phyloP scores from a whole-genome alignment of 2,329 filamentous ascomycete genomes.

The Hymenoscyphus repandus region DNA sequence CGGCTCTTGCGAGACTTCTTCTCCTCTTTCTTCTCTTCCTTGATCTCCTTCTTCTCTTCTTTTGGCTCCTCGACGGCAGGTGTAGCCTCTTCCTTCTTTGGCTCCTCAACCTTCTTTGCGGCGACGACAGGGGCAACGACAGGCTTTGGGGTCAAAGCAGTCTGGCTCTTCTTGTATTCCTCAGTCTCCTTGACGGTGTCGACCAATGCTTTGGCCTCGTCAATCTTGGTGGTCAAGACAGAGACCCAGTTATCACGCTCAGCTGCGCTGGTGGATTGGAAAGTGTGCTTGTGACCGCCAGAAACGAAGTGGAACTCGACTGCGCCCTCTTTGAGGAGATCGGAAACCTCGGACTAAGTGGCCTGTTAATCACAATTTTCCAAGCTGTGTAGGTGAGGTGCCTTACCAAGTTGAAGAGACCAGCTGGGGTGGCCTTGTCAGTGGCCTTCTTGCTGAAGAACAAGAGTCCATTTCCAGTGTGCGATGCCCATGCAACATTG shows the following conservation, averaged over 20 bases:
- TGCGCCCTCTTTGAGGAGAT: slow-evolving; percentile 67
- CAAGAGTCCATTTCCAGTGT: slow-evolving; percentile 92
- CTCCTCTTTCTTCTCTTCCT: slow-evolving; percentile 43
- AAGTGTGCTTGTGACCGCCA: slow-evolving; percentile 85
- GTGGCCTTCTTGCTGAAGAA: slow-evolving; percentile 74
- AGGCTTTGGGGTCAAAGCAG: slow-evolving; percentile 35
- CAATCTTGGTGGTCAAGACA: slow-evolving; percentile 74
- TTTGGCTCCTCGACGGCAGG: slow-evolving; percentile 32
- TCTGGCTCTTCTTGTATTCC: slow-evolving; percentile 66
- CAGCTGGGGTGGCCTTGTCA: slow-evolving; percentile 75
- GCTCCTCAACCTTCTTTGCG: slow-evolving; percentile 34
- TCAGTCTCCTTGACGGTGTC: slow-evolving; percentile 71
- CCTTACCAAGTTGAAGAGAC: slow-evolving; percentile 80
- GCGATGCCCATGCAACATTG: slow-evolving; percentile 80
- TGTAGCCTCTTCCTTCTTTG: slow-evolving; percentile 41
- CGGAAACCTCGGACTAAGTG: slow-evolving; percentile 50
- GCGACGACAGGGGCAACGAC: slow-evolving; percentile 31
- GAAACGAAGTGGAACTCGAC: slow-evolving; percentile 83
- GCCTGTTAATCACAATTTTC: neutral
- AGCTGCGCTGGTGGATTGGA: slow-evolving; percentile 69
- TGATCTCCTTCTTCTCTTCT: slow-evolving; percentile 26
- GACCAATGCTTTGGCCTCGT: slow-evolving; percentile 78
- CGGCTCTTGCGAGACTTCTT: slow-evolving; percentile 57
- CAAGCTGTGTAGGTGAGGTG: slow-evolving; percentile 4
- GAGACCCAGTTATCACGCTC: slow-evolving; percentile 93